Percentiles rank a stretch among this genome's conserved stretches.
Evolutionary conservation across 208 protist genomes (phyloP).

Genomic region (Acanthamoeba healyi): DNA sequence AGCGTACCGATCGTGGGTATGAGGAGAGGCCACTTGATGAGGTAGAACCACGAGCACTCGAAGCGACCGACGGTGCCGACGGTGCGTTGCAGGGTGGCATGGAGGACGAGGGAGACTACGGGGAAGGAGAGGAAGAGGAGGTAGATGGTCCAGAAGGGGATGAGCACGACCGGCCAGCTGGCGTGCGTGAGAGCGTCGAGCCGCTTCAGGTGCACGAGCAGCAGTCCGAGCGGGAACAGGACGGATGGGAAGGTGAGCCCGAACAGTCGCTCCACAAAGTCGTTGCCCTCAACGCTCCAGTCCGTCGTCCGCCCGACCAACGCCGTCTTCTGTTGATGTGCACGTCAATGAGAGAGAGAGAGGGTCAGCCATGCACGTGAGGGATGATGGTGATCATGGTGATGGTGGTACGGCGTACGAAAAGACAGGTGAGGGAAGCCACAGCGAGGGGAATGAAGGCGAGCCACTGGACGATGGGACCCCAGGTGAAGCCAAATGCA

Average conservation of each 20-base stretch:
- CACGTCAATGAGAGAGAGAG: not conserved
- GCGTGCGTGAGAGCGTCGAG: constrained; percentile 5
- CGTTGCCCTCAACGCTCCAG: constrained; percentile 13
- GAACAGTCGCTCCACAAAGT: constrained; percentile 41
- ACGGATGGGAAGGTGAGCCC: constrained; percentile 25
- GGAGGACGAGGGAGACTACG: constrained; percentile 3
- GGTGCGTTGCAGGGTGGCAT: not conserved
- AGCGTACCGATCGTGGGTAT: constrained; percentile 22
- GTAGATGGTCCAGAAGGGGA: constrained; percentile 55
- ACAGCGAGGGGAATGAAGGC: not conserved
- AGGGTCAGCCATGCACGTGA: not conserved
- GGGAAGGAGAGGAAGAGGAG: constrained; percentile 31
- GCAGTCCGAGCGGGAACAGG: constrained; percentile 30
- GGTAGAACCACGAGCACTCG: constrained; percentile 49
- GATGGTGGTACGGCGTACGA: not conserved
- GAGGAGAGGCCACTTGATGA: constrained; percentile 50
- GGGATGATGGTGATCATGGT: no score
- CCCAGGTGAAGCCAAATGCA: not conserved
- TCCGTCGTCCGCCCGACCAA: not conserved
- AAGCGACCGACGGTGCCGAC: not conserved
- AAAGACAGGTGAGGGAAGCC: not conserved
- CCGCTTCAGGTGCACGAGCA: constrained; percentile 33
- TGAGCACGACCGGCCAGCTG: constrained; percentile 41
- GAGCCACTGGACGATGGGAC: not conserved
- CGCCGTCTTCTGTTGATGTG: not conserved